Conservation (phyloP, 495 filamentous ascomycete species). For the Xylaria intraflava region DNA sequence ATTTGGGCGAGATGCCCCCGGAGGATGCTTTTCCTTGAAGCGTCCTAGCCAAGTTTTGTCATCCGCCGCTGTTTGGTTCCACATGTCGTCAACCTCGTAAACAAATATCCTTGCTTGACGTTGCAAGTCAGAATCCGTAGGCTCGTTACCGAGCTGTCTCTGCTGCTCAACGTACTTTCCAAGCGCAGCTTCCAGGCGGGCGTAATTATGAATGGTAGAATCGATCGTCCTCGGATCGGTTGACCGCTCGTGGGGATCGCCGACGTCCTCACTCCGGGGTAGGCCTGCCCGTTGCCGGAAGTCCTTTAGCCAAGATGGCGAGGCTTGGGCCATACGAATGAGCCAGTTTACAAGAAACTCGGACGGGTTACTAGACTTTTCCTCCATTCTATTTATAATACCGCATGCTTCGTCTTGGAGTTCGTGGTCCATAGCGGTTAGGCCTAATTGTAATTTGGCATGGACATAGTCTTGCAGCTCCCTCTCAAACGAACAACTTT, state of each 20-base stretch:
- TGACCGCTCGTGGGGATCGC: conserved; percentile 37
- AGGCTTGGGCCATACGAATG: conserved; percentile 37
- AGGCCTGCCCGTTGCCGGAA: conserved; percentile 45
- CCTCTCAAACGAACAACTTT: conserved; percentile 40
- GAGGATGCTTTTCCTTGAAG: conserved; percentile 36
- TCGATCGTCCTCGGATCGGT: conserved; percentile 46
- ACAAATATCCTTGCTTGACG: conserved; percentile 56
- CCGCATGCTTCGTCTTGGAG: conserved; percentile 46
- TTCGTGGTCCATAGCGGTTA: conserved; percentile 49
- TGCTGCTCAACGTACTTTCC: conserved; percentile 48
- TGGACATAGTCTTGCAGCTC: conserved; percentile 45
- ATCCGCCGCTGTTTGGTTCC: conserved; percentile 68
- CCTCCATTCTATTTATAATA: conserved; percentile 44
- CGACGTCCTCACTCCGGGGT: conserved; percentile 44
- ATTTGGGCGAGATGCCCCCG: background rate
- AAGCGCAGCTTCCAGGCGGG: conserved; percentile 54
- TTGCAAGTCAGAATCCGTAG: conserved; percentile 57
- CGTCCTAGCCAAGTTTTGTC: conserved; percentile 53
- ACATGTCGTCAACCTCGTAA: conserved; percentile 59
- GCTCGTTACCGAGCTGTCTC: conserved; percentile 43
- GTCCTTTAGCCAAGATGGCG: conserved; percentile 38
- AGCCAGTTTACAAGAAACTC: conserved; percentile 43
- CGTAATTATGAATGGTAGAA: conserved; percentile 47
- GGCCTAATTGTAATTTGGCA: conserved; percentile 41
- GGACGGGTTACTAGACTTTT: conserved; percentile 35